Conservation (phyloP, 805 yeast species). For the Suhomyces canberraensis region DNA sequence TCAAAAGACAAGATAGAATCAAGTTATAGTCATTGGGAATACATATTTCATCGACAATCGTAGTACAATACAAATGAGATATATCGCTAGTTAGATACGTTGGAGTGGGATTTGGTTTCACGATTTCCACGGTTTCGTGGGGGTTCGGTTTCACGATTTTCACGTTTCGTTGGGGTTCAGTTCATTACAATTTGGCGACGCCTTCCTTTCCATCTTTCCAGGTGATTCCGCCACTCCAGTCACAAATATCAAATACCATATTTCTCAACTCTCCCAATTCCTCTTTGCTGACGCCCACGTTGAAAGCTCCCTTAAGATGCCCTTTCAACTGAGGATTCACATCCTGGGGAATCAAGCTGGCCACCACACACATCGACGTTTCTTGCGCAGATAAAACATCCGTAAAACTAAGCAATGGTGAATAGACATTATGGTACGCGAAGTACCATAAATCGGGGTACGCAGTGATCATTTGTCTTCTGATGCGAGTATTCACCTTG, state of each 20-base stretch:
- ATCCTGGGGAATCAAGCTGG: constrained; percentile 85
- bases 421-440: constrained; percentile 69
- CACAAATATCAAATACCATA: constrained; percentile 60
- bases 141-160: no score
- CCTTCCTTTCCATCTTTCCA: constrained; percentile 52
- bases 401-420: constrained; percentile 69
- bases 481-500: constrained; percentile 67
- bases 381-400: constrained; percentile 62
- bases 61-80: no score
- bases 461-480: constrained; percentile 62
- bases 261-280: constrained; percentile 59
- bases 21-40: constrained; percentile 24
- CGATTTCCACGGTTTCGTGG: no score
- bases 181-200: constrained; percentile 47
- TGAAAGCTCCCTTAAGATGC: constrained; percentile 81
- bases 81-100: no score
- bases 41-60: background rate
- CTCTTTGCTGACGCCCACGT: constrained; percentile 67
- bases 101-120: no score
- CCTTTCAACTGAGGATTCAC: constrained; percentile 93
- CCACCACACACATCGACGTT: constrained; percentile 72
- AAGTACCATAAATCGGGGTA: constrained; percentile 85
- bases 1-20: constrained; percentile 65
- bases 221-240: constrained; percentile 63
- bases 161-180: no score